phyloP scores from a whole-genome alignment of 2,329 filamentous ascomycete species.

The Curvularia verruculosa region DNA sequence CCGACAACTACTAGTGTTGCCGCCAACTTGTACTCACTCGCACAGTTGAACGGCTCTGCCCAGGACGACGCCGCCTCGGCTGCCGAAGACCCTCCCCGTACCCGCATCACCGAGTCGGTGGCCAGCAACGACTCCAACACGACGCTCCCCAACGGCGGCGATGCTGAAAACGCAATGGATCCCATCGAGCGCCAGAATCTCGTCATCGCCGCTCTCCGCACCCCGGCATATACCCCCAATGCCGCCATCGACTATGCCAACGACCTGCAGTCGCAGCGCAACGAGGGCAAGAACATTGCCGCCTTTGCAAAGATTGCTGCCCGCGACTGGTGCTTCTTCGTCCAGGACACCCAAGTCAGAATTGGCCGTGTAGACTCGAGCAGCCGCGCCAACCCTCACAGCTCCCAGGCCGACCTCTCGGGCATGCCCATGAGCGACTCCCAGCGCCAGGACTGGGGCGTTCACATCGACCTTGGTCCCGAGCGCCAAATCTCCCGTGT shows the following conservation, averaged over 20 bases:
- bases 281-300: conserved; percentile 52
- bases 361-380: conserved; percentile 66
- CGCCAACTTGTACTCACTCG: conserved; percentile 23
- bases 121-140: conserved; percentile 52
- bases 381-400: conserved; percentile 37
- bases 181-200: conserved; percentile 47
- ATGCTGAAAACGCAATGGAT: conserved; percentile 38
- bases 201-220: conserved; percentile 50
- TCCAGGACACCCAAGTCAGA: conserved; percentile 74
- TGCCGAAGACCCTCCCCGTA: conserved; percentile 32
- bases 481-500: conserved; percentile 58
- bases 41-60: conserved; percentile 43
- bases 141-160: conserved; percentile 43
- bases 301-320: conserved; percentile 85
- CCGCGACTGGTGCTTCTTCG: conserved; percentile 83
- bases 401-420: conserved; percentile 34
- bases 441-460: conserved; percentile 48
- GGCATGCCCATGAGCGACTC: conserved; percentile 32
- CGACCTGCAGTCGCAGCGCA: conserved; percentile 53
- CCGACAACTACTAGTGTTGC: conserved; percentile 11
- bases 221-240: conserved; percentile 59
- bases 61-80: conserved; percentile 30
- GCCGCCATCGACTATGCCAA: conserved; percentile 63
- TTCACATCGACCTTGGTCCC: conserved; percentile 82
- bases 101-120: conserved; percentile 47